Percentiles rank a stretch among this genome's conserved stretches.
Evolutionary conservation across 371 early-diverging fungal genomes (phyloP).

Genomic region (Zopfochytrium polystomum): DNA sequence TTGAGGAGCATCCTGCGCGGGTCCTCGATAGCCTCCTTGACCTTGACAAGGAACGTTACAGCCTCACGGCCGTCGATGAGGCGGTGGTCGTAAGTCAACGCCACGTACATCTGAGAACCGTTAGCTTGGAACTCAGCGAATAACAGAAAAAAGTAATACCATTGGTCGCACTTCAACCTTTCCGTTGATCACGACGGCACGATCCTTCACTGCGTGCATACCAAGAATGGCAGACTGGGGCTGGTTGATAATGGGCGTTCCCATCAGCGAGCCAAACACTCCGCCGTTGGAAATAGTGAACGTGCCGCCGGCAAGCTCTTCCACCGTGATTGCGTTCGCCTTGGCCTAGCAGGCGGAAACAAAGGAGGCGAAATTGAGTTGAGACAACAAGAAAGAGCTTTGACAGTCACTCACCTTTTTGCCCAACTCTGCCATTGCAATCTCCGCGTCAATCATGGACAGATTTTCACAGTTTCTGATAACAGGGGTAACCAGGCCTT

Average conservation of each 20-base stretch:
- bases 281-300: constrained; percentile 99
- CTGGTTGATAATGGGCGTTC: constrained; percentile 97
- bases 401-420: constrained; percentile 58
- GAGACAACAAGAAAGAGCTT: neutral
- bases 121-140: neutral
- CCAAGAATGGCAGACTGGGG: constrained; percentile 97
- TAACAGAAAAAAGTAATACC: constrained; percentile 30
- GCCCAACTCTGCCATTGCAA: constrained; percentile 82
- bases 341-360: constrained; percentile 63
- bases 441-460: constrained; percentile 85
- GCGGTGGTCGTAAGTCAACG: constrained; percentile 97
- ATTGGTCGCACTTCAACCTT: constrained; percentile 94
- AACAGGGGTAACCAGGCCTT: constrained; percentile 96
- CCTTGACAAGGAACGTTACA: constrained; percentile 91
- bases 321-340: constrained; percentile 90
- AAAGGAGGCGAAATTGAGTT: constrained; percentile 1
- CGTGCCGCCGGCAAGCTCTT: constrained; percentile 96
- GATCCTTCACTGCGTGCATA: constrained; percentile 97
- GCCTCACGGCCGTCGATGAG: constrained; percentile 98
- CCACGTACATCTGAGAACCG: constrained; percentile 80
- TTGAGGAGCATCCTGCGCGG: constrained; percentile 84
- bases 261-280: constrained; percentile 93
- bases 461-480: constrained; percentile 86
- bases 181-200: constrained; percentile 90
- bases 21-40: constrained; percentile 95